phyloP scores from a whole-genome alignment of 768 basidiomycete genomes.

The Rhodotorula kratochvilovae region DNA sequence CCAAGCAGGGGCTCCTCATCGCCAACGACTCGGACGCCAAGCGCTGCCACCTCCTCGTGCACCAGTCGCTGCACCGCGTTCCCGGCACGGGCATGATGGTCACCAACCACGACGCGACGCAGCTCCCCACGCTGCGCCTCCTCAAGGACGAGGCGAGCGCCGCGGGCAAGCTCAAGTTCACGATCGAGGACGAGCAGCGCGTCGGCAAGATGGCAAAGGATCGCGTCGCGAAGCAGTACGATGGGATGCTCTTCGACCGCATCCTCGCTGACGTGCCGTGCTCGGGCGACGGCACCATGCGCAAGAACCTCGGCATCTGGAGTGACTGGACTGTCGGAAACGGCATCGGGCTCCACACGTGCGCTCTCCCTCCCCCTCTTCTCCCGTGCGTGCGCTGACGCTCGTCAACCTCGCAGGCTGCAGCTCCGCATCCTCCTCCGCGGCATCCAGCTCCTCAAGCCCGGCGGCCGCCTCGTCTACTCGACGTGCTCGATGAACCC shows the following conservation, averaged over 20 bases:
- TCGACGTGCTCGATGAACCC: constrained; percentile 98
- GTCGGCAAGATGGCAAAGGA: background rate
- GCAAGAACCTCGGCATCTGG: constrained; percentile 96
- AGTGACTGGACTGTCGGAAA: constrained; percentile 81
- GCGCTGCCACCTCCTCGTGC: constrained; percentile 91
- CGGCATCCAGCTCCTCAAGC: constrained; percentile 81
- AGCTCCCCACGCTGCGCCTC: constrained; percentile 56
- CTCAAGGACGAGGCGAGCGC: background rate
- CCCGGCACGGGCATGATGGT: constrained; percentile 89
- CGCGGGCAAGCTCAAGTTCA: constrained; percentile 7
- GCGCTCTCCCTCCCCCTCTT: constrained; percentile 40
- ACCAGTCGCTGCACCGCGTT: constrained; percentile 81
- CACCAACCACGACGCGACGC: constrained; percentile 90
- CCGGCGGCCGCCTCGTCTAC: constrained; percentile 88
- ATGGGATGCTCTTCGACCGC: constrained; percentile 74
- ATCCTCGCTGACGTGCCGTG: constrained; percentile 97
- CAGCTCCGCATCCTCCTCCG: constrained; percentile 88
- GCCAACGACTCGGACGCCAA: constrained; percentile 95
- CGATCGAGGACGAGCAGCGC: constrained; percentile 19
- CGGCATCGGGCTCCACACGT: constrained; percentile 87
- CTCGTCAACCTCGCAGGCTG: constrained; percentile 55
- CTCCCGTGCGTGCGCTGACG: background rate
- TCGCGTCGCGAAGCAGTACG: constrained; percentile 48
- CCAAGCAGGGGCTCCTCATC: constrained; percentile 69
- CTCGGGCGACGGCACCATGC: constrained; percentile 89